These are phyloP conservation scores for Taphrina confusa DNA, from an alignment of 1,139 yeast genomes.

Conservation along the genomic window DNA sequence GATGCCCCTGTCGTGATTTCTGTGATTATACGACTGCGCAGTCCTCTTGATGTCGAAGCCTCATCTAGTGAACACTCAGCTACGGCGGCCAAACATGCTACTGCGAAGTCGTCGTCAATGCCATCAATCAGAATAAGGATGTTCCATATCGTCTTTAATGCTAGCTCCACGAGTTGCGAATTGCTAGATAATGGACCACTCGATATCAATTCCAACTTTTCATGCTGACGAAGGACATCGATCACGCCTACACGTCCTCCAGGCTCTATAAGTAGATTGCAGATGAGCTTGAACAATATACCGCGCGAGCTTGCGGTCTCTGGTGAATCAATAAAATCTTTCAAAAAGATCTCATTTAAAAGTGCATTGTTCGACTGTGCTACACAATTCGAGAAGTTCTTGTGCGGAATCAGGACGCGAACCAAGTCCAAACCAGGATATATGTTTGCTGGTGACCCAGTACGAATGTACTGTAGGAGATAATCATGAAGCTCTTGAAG, in stretches of 20 bases:
- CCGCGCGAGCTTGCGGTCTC: not conserved
- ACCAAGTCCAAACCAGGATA: conserved; percentile 25
- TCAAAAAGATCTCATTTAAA: not conserved
- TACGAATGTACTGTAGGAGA: conserved; percentile 3
- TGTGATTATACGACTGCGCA: not conserved
- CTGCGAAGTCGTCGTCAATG: conserved; percentile 21
- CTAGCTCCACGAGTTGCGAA: conserved; percentile 4
- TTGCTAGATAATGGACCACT: not conserved
- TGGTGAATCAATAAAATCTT: not conserved
- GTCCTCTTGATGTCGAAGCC: not conserved
- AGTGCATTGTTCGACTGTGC: not conserved
- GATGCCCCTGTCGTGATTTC: conserved; percentile 10
- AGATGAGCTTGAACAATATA: conserved; percentile 16
- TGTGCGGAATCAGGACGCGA: conserved; percentile 4
- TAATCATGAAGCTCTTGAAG: not conserved
- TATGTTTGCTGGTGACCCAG: not conserved
- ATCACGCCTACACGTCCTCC: not conserved
- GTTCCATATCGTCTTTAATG: conserved; percentile 23
- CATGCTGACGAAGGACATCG: not conserved
- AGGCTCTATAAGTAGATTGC: not conserved
- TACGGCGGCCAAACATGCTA: conserved; percentile 25
- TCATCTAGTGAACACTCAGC: conserved; percentile 1
- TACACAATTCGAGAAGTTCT: not conserved
- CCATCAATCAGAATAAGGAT: conserved; percentile 10
- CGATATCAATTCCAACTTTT: conserved; percentile 3